phyloP scores from a whole-genome alignment of 2,329 filamentous ascomycete species.

The Fusarium gaditjirri region DNA sequence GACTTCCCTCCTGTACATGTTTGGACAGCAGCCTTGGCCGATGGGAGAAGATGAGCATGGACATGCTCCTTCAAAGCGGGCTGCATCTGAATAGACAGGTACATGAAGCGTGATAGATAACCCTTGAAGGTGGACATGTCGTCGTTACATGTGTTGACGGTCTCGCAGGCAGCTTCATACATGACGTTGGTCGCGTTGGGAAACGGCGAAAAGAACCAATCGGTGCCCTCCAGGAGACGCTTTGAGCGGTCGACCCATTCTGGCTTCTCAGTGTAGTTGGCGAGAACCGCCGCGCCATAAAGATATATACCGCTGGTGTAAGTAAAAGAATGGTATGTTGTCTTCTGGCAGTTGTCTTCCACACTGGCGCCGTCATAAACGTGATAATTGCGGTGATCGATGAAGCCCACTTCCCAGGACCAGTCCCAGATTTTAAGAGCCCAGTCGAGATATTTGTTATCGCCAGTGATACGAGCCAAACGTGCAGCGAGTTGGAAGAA shows the following conservation, averaged over 20 bases:
- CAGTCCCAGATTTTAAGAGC: slow-evolving; percentile 75
- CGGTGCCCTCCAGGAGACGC: slow-evolving; percentile 62
- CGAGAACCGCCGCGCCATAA: slow-evolving; percentile 71
- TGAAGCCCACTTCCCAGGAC: slow-evolving; percentile 65
- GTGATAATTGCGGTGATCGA: slow-evolving; percentile 61
- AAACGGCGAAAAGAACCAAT: slow-evolving; percentile 65
- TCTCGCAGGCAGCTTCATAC: slow-evolving; percentile 75
- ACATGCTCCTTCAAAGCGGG: slow-evolving; percentile 63
- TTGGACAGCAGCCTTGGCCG: slow-evolving; percentile 65
- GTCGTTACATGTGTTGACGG: slow-evolving; percentile 63
- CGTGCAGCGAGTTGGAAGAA: slow-evolving; percentile 85
- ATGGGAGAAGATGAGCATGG: slow-evolving; percentile 59
- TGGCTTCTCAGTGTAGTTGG: slow-evolving; percentile 65
- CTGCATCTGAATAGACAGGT: slow-evolving; percentile 65
- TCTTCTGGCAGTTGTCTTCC: slow-evolving; percentile 62
- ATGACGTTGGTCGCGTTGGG: slow-evolving; percentile 68
- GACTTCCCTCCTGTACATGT: slow-evolving; percentile 66
- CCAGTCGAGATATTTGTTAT: slow-evolving; percentile 74
- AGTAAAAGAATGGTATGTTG: slow-evolving; percentile 69
- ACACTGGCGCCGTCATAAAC: slow-evolving; percentile 73
- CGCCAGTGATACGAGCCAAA: slow-evolving; percentile 75
- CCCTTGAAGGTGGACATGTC: slow-evolving; percentile 77
- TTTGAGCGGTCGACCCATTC: slow-evolving; percentile 65
- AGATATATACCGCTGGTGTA: slow-evolving; percentile 74
- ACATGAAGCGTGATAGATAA: slow-evolving; percentile 73